These are phyloP conservation scores for Oryza meyeriana DNA, from an alignment of 176 grass and related monocot genomes.

Conservation along the genomic window DNA sequence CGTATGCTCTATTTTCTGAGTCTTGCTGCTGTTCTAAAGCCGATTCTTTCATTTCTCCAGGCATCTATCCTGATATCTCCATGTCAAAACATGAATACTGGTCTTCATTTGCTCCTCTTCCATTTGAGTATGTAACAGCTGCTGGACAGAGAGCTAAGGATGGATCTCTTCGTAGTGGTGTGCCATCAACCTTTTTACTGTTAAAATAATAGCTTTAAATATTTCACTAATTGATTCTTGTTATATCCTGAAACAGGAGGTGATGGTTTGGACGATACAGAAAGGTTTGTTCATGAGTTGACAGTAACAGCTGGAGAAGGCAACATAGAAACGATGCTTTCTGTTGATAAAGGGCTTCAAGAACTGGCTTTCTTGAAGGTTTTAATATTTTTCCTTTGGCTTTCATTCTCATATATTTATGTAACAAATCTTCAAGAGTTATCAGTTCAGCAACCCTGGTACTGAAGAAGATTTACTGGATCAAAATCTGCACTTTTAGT, in stretches of 20 bases:
- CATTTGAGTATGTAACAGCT: conserved; percentile 79
- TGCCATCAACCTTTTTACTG: conserved; percentile 18
- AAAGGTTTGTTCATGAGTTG: conserved; percentile 54
- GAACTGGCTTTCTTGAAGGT: conserved; percentile 90
- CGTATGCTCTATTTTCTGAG: conserved; percentile 2
- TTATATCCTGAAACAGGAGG: conserved; percentile 36
- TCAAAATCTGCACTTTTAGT: not conserved
- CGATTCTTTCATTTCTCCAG: conserved; percentile 45
- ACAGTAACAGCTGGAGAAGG: conserved; percentile 75
- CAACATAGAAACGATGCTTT: conserved; percentile 92
- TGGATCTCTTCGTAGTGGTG: conserved; percentile 43
- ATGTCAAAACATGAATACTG: conserved; percentile 84
- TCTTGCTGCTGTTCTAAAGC: not conserved
- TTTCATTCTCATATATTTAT: conserved; percentile 14
- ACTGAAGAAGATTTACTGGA: not conserved
- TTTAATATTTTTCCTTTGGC: not conserved
- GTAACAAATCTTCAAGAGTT: not conserved
- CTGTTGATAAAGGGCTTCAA: conserved; percentile 92
- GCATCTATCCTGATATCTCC: conserved; percentile 85
- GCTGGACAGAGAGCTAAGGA: conserved; percentile 86
- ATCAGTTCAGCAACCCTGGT: not conserved
- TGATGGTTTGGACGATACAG: conserved; percentile 44
- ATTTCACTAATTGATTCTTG: not conserved
- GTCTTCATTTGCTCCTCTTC: conserved; percentile 95
- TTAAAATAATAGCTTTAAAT: not conserved